Conservation (phyloP, 2,329 filamentous ascomycete genomes). For the Colletotrichum destructivum region DNA sequence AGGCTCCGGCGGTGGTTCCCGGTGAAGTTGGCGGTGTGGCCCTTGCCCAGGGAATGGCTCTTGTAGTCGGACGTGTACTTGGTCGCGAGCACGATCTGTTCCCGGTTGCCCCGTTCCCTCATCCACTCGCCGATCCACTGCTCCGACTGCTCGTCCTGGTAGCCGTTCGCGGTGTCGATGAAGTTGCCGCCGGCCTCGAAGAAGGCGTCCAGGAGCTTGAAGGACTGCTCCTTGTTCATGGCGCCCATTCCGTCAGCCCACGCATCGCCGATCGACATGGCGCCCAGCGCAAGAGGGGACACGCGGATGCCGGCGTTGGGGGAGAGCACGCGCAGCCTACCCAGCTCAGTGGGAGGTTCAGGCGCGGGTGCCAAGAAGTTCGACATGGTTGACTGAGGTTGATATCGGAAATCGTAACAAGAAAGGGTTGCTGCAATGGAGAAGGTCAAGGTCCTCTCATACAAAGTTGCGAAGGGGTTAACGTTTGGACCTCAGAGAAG, state of each 20-base stretch:
- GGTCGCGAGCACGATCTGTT: conserved; percentile 68
- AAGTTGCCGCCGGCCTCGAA: conserved; percentile 76
- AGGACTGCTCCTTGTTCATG: conserved; percentile 68
- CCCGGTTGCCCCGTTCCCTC: conserved; percentile 61
- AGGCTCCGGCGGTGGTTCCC: conserved; percentile 62
- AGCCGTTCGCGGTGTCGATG: conserved; percentile 75
- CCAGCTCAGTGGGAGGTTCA: conserved; percentile 65
- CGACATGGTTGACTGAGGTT: conserved; percentile 22
- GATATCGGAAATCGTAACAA: no score
- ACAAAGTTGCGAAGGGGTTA: background rate
- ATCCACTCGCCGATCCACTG: conserved; percentile 74
- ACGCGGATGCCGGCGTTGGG: conserved; percentile 65
- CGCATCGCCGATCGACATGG: conserved; percentile 66
- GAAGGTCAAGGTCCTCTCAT: background rate
- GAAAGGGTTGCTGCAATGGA: background rate
- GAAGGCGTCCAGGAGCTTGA: conserved; percentile 72
- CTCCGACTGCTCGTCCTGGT: conserved; percentile 72
- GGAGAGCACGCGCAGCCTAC: conserved; percentile 66
- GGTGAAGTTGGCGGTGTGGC: conserved; percentile 56
- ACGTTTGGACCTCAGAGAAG: no score
- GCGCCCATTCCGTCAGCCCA: conserved; percentile 64
- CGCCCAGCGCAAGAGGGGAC: conserved; percentile 67
- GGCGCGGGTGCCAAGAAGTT: conserved; percentile 44
- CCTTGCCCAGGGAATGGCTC: conserved; percentile 53
- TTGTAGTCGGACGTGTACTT: conserved; percentile 69